Conservation (phyloP, 1,284 basidiomycete species). For the Cutaneotrichosporon cyanovorans region DNA sequence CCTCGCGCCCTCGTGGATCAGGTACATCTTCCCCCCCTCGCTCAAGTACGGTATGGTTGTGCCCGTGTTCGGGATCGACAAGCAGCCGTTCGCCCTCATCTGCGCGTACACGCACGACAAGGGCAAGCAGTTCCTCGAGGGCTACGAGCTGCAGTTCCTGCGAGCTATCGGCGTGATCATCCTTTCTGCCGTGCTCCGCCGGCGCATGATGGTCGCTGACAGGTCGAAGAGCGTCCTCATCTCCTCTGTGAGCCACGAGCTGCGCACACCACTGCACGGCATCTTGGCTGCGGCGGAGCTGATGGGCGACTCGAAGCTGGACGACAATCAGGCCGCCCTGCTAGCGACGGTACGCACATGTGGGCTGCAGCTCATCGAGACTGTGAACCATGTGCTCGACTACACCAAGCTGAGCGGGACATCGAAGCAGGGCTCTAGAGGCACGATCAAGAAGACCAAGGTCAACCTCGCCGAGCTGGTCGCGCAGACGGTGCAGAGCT, state of each 20-base stretch:
- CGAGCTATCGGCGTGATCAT: conserved; percentile 88
- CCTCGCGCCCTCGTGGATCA: conserved; percentile 66
- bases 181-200: conserved; percentile 82
- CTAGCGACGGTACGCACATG: conserved; percentile 53
- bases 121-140: conserved; percentile 73
- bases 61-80: conserved; percentile 88
- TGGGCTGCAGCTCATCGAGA: conserved; percentile 50
- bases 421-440: conserved; percentile 51
- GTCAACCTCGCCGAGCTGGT: conserved; percentile 81
- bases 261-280: conserved; percentile 81
- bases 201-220: conserved; percentile 87
- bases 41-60: conserved; percentile 82
- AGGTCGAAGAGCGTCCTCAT: conserved; percentile 51
- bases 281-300: conserved; percentile 87
- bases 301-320: conserved; percentile 70
- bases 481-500: conserved; percentile 92
- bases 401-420: conserved; percentile 94
- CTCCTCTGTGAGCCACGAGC: conserved; percentile 82
- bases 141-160: conserved; percentile 85
- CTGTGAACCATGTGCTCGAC: conserved; percentile 91
- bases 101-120: conserved; percentile 80
- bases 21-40: conserved; percentile 66
- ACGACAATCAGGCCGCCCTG: conserved; percentile 75
- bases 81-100: conserved; percentile 82
- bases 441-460: conserved; percentile 58